Conservation (phyloP, 1,284 basidiomycete genomes). For the Microbotryum lychnidis-dioicae region DNA sequence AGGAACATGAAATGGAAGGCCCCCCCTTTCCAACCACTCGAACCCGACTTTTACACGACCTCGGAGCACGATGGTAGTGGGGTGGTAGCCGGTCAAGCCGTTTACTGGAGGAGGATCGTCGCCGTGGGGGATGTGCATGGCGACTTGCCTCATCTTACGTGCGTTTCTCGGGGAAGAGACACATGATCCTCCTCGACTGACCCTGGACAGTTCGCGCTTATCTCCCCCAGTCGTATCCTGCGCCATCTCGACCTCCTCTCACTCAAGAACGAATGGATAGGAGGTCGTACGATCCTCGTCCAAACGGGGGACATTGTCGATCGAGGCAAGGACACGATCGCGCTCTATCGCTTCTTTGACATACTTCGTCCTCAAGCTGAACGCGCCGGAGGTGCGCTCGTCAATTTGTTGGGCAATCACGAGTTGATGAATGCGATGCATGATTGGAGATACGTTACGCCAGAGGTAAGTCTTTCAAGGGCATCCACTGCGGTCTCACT, state of each 20-base stretch:
- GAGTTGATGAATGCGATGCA: constrained; percentile 50
- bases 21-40: neutral
- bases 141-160: constrained; percentile 11
- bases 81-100: neutral
- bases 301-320: constrained; percentile 66
- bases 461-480: constrained; percentile 33
- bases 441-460: constrained; percentile 44
- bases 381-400: constrained; percentile 58
- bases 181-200: no score
- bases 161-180: no score
- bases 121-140: constrained; percentile 28
- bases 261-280: constrained; percentile 23
- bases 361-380: constrained; percentile 65
- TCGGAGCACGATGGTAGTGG: neutral
- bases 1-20: neutral
- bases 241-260: constrained; percentile 12
- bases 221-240: constrained; percentile 7
- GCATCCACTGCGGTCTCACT: no score
- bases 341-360: constrained; percentile 73
- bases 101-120: constrained; percentile 13
- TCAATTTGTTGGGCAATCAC: constrained; percentile 79
- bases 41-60: constrained; percentile 2
- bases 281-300: constrained; percentile 19
- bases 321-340: constrained; percentile 73
- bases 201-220: no score